These are phyloP conservation scores for Helicocarpus griseus DNA, from an alignment of 2,329 filamentous ascomycete genomes.

Conservation along the genomic window DNA sequence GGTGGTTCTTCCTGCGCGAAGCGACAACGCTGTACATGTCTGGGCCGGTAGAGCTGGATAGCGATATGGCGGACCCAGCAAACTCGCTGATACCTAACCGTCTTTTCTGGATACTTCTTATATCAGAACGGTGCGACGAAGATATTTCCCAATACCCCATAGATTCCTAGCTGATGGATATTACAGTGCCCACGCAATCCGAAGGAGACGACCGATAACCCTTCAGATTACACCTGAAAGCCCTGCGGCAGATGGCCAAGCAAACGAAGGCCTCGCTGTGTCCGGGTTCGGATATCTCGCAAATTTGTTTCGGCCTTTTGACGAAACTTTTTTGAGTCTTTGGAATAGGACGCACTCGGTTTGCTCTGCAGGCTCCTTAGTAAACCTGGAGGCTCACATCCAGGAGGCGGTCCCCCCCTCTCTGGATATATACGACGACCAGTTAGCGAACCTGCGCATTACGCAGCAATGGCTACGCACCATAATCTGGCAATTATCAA, in stretches of 20 bases:
- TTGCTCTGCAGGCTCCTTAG: slow-evolving; percentile 38
- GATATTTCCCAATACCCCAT: too few relatives aligned
- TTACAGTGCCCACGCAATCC: slow-evolving; percentile 51
- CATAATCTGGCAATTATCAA: slow-evolving; percentile 64
- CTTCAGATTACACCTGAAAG: slow-evolving; percentile 47
- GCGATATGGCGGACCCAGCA: slow-evolving; percentile 35
- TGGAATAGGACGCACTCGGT: slow-evolving; percentile 49
- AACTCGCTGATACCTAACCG: slow-evolving; percentile 29
- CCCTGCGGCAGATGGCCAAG: slow-evolving; percentile 43
- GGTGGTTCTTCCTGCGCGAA: slow-evolving; percentile 64
- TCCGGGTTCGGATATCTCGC: slow-evolving; percentile 53
- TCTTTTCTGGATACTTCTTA: slow-evolving; percentile 58
- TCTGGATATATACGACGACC: slow-evolving; percentile 49
- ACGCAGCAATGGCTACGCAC: slow-evolving; percentile 62
- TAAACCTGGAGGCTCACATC: slow-evolving; percentile 41
- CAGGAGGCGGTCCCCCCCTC: slow-evolving; percentile 44
- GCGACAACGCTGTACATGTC: slow-evolving; percentile 58
- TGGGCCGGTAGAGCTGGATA: slow-evolving; percentile 37
- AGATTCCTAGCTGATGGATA: not conserved
- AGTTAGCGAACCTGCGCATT: slow-evolving; percentile 56
- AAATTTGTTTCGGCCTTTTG: slow-evolving; percentile 52
- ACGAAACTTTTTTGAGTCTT: slow-evolving; percentile 53
- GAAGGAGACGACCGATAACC: slow-evolving; percentile 54
- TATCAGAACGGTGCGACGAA: slow-evolving; percentile 56
- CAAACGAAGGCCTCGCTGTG: slow-evolving; percentile 43